Evolutionary conservation across 176 grass and related monocot genomes (phyloP).

Genomic region (Juncus effusus): DNA sequence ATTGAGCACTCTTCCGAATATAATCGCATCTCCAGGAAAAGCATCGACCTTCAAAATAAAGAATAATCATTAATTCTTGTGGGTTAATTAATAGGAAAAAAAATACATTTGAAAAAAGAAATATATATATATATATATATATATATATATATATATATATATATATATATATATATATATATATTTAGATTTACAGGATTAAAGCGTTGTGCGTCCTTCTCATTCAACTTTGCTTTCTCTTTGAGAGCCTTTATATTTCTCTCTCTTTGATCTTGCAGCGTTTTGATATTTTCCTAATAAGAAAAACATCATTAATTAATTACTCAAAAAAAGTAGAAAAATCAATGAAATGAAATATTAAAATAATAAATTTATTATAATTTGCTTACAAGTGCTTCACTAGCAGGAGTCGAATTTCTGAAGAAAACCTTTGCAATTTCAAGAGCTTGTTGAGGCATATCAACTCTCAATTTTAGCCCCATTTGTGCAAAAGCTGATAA

Average conservation of each 20-base stretch:
- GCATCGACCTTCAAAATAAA: constrained; percentile 72
- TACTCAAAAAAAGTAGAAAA: constrained; percentile 10
- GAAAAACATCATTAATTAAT: constrained; percentile 26
- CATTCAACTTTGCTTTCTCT: constrained; percentile 76
- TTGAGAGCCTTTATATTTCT: constrained; percentile 63
- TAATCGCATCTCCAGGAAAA: constrained; percentile 96
- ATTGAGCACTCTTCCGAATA: constrained; percentile 91
- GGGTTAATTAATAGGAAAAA: constrained; percentile 4
- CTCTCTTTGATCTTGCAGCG: constrained; percentile 71
- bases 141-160: no score
- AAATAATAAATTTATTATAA: constrained; percentile 11
- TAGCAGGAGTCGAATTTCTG: constrained; percentile 65
- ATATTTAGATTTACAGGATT: constrained; percentile 73
- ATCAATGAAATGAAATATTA: background rate
- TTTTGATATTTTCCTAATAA: constrained; percentile 70
- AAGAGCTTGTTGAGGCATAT: constrained; percentile 95
- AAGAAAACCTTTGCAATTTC: constrained; percentile 79
- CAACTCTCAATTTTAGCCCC: constrained; percentile 92
- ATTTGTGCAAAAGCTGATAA: constrained; percentile 90
- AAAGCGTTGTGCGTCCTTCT: constrained; percentile 68
- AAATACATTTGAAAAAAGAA: constrained; percentile 10
- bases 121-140: no score
- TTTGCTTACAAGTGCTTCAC: constrained; percentile 53
- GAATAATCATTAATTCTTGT: constrained; percentile 3
- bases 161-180: no score